A percentile compares a stretch with the other conserved stretches of the same genome.
Evolutionary conservation across 345 rosid genomes (phyloP).

Genomic region (Eucalyptus marginata): DNA sequence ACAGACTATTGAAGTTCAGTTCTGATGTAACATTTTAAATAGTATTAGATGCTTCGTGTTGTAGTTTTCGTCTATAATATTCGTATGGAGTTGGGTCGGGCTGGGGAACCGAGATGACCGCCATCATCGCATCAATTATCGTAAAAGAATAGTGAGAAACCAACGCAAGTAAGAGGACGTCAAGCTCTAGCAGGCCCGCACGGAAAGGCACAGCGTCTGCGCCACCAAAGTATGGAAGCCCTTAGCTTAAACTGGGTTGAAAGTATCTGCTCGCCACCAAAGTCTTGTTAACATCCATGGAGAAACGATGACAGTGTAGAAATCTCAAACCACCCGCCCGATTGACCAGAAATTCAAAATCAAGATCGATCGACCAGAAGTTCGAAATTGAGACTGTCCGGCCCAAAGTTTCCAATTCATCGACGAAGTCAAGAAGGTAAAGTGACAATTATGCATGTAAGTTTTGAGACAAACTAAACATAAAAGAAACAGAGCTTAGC

Average conservation of each 20-base stretch:
- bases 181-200: no score
- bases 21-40: no score
- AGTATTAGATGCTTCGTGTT: no score
- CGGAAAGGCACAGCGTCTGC: no score
- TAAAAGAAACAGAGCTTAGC: neutral
- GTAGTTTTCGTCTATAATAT: no score
- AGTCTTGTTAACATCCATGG: neutral
- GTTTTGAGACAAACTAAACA: neutral
- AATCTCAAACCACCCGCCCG: neutral
- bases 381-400: neutral
- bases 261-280: neutral
- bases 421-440: neutral
- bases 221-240: no score
- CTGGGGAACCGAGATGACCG: no score
- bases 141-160: no score
- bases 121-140: no score
- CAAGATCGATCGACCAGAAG: neutral
- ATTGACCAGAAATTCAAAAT: neutral
- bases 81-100: no score
- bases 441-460: neutral
- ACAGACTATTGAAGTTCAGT: no score
- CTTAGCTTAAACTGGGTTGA: neutral
- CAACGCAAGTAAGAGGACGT: no score
- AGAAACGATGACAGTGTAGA: neutral
- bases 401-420: neutral